A percentile compares a stretch with the other conserved stretches of the same genome.
These are phyloP conservation scores for Oryza glaberrima DNA, from an alignment of 176 grass and related monocot species.

Conservation along the genomic window DNA sequence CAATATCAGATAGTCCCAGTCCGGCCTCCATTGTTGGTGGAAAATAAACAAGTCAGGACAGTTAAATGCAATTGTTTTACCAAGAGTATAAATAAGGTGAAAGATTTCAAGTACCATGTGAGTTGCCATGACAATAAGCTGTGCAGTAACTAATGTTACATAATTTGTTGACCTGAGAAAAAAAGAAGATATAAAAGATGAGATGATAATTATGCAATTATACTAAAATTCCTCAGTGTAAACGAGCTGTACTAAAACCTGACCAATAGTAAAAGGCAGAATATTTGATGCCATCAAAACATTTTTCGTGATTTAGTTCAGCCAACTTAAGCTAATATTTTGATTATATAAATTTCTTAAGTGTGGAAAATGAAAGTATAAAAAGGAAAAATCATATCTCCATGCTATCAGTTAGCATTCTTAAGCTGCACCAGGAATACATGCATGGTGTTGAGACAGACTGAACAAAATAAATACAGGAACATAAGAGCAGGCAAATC, in stretches of 20 bases:
- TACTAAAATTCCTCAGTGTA: slow-evolving; percentile 18
- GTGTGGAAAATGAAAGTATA: background rate
- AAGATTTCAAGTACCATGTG: slow-evolving; percentile 80
- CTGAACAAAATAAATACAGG: slow-evolving; percentile 28
- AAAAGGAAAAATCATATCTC: background rate
- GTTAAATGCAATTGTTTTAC: slow-evolving; percentile 7
- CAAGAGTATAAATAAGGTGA: slow-evolving; percentile 38
- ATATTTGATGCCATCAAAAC: background rate
- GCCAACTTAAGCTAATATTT: background rate
- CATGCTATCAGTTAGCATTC: background rate
- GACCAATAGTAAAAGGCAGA: slow-evolving; percentile 21
- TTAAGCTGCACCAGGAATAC: background rate
- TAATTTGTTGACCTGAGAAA: slow-evolving; percentile 80
- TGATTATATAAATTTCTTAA: slow-evolving; percentile 17
- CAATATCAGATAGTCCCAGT: slow-evolving; percentile 86
- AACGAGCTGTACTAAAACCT: slow-evolving; percentile 32
- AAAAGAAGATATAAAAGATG: slow-evolving; percentile 38
- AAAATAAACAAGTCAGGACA: slow-evolving; percentile 42
- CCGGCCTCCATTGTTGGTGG: slow-evolving; percentile 71
- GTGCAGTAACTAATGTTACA: slow-evolving; percentile 86
- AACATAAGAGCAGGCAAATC: background rate
- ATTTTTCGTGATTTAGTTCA: slow-evolving; percentile 23
- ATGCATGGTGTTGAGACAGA: slow-evolving; percentile 22
- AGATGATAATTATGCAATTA: slow-evolving; percentile 38
- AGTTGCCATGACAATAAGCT: slow-evolving; percentile 91